Conservation (phyloP, 2,329 filamentous ascomycete genomes). For the Diaporthe sp. region DNA sequence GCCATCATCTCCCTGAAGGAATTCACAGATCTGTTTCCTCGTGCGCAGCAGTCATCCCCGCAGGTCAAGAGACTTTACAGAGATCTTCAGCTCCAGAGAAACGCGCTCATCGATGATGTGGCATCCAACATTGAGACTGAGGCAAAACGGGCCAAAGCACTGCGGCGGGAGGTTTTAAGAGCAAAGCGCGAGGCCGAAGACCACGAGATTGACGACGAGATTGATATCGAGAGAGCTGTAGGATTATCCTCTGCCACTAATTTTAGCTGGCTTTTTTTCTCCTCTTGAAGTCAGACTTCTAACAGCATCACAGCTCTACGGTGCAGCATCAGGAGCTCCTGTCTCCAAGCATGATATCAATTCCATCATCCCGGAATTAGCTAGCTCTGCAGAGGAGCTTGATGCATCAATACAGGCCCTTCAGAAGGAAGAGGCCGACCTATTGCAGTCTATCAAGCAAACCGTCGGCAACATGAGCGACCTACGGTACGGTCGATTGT, state of each 20-base stretch:
- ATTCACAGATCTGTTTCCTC: constrained; percentile 84
- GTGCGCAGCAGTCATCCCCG: constrained; percentile 72
- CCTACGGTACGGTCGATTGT: constrained; percentile 82
- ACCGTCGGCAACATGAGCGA: constrained; percentile 83
- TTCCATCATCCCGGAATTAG: constrained; percentile 78
- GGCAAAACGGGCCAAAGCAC: constrained; percentile 69
- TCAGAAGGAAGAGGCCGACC: constrained; percentile 72
- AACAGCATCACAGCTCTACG: constrained; percentile 50
- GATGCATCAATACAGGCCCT: constrained; percentile 77
- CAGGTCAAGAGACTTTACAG: constrained; percentile 81
- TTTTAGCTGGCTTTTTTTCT: constrained; percentile 31
- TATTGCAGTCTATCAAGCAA: constrained; percentile 73
- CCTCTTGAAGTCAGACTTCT: not conserved
- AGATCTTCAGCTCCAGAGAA: constrained; percentile 82
- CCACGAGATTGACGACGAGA: constrained; percentile 72
- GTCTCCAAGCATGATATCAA: constrained; percentile 70
- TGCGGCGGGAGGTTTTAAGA: constrained; percentile 70
- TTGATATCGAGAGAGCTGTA: constrained; percentile 73
- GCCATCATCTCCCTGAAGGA: constrained; percentile 80
- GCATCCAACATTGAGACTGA: constrained; percentile 76
- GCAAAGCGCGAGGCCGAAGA: constrained; percentile 65
- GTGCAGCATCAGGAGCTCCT: constrained; percentile 69
- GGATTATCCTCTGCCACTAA: constrained; percentile 44
- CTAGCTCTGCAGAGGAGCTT: constrained; percentile 74
- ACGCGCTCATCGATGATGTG: constrained; percentile 76